Evolutionary conservation across 352 stramenopile species (phyloP), one percentile per base, ranked within the genome.

Genomic region (Globisporangium emineosum): DNA sequence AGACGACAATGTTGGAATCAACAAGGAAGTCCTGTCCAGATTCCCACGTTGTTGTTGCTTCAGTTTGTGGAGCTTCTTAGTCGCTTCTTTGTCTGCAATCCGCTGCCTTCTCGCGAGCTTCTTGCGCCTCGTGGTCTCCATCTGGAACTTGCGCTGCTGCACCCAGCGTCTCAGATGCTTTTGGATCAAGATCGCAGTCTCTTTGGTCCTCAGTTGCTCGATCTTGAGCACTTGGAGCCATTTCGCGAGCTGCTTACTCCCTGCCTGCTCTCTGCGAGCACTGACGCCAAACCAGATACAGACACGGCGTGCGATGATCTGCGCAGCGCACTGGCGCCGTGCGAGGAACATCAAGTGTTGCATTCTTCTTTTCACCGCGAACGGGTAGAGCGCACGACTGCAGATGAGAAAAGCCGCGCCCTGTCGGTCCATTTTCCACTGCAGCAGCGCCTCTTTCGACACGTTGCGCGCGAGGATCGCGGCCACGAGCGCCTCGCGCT

Each of bases 371-470:
- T 73, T 67, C 27, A 88, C 51, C 15, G 75, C 64, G 52, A 76
- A 80, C 1, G 77, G 79, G 30, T 83, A 86, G 53, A 88, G 59
- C 1, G 62, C 68, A 10, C 37, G 43, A 10, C 55, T 68, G n/a
- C 64, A 68, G n/a, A 90, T 87, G 17, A 88, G 15, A 37, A 77
- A 84, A 2, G 61, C 67, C n/a, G 81, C 81, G 17, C 78, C 81
- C 3, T 67, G 70, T 13, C 72, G 73, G 27, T 79, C 75, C 7
- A 86, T 66, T 40, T 77, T 71, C 77, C 77, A 90, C 30, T 63
- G 64, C 10, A 79, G 33, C 29, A 76, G 62, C 40, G 77, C 77
- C 53, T 69, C 61, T 1, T 66, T 69, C 2, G 77, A 86, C 32
- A 76, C 67, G 54, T 78, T 83, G 5, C 81, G 65, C 17, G 70